Evolutionary conservation across 208 protist species (phyloP).

Genomic region (Acanthamoeba royreba): DNA sequence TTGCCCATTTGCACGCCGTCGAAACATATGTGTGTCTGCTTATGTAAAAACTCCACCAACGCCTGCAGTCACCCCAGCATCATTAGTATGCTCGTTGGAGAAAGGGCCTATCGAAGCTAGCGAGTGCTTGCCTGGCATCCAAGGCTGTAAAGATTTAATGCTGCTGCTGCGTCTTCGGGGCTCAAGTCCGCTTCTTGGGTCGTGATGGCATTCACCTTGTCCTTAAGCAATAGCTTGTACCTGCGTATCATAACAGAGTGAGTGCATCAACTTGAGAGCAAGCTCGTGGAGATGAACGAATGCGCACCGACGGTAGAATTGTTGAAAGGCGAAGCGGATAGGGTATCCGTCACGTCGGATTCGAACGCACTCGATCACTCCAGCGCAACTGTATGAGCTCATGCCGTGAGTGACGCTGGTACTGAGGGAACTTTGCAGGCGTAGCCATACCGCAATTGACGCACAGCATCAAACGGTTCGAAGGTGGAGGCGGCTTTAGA

Average conservation of each 20-base stretch:
- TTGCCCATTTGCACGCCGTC: not conserved
- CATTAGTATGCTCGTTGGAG: no score
- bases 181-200: no score
- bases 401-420: not conserved
- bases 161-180: no score
- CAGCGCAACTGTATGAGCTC: slow-evolving; percentile 62
- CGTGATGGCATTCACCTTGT: no score
- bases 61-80: no score
- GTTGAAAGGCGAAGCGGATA: slow-evolving; percentile 90
- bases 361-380: slow-evolving; percentile 89
- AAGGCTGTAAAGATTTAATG: no score
- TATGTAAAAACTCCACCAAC: not conserved
- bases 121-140: no score
- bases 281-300: not conserved
- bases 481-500: slow-evolving; percentile 84
- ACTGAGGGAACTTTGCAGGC: not conserved
- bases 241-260: not conserved
- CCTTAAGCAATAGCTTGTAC: no score
- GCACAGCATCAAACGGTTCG: slow-evolving; percentile 84
- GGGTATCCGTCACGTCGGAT: slow-evolving; percentile 90
- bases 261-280: no score
- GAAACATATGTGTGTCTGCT: not conserved
- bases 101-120: no score
- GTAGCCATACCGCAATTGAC: slow-evolving; percentile 88
- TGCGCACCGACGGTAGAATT: slow-evolving; percentile 88